Base-by-base conservation (phyloP, 2,329 filamentous ascomycete genomes). In the Arthrocladium fulminans region DNA sequence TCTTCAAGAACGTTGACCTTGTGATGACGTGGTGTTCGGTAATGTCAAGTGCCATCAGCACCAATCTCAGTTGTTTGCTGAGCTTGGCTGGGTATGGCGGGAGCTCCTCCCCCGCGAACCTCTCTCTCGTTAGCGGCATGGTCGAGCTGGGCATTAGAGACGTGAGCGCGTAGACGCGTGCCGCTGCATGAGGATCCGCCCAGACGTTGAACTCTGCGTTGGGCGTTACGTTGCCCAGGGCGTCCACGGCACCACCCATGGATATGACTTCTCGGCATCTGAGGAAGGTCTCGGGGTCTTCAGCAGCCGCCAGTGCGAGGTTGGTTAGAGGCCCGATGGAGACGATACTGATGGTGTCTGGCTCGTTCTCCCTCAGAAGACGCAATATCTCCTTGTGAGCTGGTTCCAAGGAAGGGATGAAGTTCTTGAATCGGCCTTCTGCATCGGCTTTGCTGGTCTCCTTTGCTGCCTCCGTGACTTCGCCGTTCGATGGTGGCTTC, bases 151-250 rank as follows among this genome's bases (percentile, higher is more conserved):
- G 92, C 27, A 71, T 80, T 4, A 75, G 77, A 1, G 84, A 88
- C 0, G 86, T 88, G 53, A 92, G 71, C 5, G 86, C 84, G 61
- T 83, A 89, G 15, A 92, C 77, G 12, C 85, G 76, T 9, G 86
- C 86, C 0, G 85, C 79, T 23, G 86, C 85, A 34, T 86, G 76
- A 17, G 85, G 75, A 64, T 98, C 94, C 50, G 92, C 89, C 61
- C 88, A 94, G 49, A 84, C 85, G 72, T 98, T 98, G 77, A 98
- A 98, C 65, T 98, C 92, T 54, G 86, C 88, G 10, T 84, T 79
- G 1, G 92, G 90, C 0, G 78, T 83, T 56, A 82, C 81, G 65
- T 98, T 98, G 57, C 92, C 92, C 44, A 81, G 76, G 38, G 81
- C 70, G 51, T 85, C 75, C 47, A 98, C 77, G 20, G 86, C 83